These are phyloP conservation scores for Lactarius akahatsu DNA, from an alignment of 768 basidiomycete genomes.

Conservation along the genomic window DNA sequence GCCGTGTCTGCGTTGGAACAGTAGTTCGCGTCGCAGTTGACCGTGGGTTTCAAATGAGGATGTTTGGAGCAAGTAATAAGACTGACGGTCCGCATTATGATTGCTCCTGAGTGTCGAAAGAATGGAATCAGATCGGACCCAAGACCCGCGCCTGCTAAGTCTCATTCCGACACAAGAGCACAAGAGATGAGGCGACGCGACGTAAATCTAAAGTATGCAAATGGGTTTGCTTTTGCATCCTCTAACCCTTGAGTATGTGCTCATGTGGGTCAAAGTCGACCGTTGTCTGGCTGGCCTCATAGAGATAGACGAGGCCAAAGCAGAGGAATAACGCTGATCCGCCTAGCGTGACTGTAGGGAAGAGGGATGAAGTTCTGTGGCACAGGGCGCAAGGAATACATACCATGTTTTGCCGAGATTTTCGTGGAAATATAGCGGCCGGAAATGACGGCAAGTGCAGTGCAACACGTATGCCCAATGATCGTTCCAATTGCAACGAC, in stretches of 20 bases:
- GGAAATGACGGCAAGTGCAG: conserved; percentile 86
- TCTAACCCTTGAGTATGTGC: conserved; percentile 25
- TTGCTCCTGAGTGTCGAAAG: conserved; percentile 5
- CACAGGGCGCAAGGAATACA: conserved; percentile 31
- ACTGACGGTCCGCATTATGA: not conserved
- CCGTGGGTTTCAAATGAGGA: conserved; percentile 3
- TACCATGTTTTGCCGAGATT: conserved; percentile 93
- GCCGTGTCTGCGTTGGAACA: conserved; percentile 15
- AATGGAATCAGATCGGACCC: not conserved
- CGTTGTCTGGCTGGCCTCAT: conserved; percentile 20
- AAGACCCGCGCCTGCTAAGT: not conserved
- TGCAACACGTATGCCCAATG: conserved; percentile 84
- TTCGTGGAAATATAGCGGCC: conserved; percentile 91
- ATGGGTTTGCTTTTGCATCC: conserved; percentile 2
- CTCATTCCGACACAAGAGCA: not conserved
- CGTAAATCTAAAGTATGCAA: conserved; percentile 2
- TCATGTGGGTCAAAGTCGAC: conserved; percentile 26
- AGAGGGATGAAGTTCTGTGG: not conserved
- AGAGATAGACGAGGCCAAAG: conserved; percentile 29
- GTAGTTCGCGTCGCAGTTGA: conserved; percentile 18
- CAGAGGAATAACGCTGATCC: conserved; percentile 27
- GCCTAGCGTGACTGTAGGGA: conserved; percentile 26
- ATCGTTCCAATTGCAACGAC: conserved; percentile 89
- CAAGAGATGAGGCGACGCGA: not conserved
- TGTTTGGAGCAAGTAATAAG: not conserved